A percentile compares a stretch with the other conserved stretches of the same genome.
Conservation (phyloP, 2,329 filamentous ascomycete genomes). For the Tolypocladium pustulatum region DNA sequence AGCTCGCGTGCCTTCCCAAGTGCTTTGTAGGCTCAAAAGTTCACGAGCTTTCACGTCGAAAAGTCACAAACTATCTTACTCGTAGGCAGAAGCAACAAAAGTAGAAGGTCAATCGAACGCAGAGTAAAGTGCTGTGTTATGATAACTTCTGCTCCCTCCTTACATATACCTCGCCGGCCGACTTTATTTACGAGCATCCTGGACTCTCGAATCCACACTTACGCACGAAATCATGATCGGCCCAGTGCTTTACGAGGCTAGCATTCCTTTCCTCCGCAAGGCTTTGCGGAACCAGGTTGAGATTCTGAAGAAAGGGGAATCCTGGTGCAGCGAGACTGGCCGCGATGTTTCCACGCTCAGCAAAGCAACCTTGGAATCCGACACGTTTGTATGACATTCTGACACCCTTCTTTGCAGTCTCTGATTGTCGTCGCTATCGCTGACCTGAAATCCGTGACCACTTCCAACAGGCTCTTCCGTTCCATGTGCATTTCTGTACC, state of each 20-base stretch:
- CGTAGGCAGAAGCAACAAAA: too few relatives aligned
- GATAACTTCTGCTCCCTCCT: too few relatives aligned
- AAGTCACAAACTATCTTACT: too few relatives aligned
- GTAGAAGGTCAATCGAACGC: too few relatives aligned
- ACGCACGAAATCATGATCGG: background rate
- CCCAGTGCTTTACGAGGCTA: background rate
- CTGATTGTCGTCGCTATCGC: background rate
- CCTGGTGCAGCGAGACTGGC: background rate
- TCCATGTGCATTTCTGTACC: background rate
- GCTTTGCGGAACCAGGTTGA: background rate
- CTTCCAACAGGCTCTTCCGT: background rate
- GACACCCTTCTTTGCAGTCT: background rate
- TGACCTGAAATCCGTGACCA: background rate
- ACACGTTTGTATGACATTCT: background rate
- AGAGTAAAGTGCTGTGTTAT: too few relatives aligned
- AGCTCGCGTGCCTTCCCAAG: too few relatives aligned
- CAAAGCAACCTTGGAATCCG: background rate
- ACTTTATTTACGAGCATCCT: background rate
- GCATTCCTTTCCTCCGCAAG: background rate
- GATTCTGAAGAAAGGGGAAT: background rate
- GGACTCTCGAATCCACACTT: background rate
- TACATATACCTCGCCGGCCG: too few relatives aligned
- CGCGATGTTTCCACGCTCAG: background rate
- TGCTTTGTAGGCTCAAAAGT: too few relatives aligned
- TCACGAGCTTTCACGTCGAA: too few relatives aligned